Evolutionary conservation across 176 grass and related monocot species (phyloP).

Genomic region (Alopecurus myosuroides): DNA sequence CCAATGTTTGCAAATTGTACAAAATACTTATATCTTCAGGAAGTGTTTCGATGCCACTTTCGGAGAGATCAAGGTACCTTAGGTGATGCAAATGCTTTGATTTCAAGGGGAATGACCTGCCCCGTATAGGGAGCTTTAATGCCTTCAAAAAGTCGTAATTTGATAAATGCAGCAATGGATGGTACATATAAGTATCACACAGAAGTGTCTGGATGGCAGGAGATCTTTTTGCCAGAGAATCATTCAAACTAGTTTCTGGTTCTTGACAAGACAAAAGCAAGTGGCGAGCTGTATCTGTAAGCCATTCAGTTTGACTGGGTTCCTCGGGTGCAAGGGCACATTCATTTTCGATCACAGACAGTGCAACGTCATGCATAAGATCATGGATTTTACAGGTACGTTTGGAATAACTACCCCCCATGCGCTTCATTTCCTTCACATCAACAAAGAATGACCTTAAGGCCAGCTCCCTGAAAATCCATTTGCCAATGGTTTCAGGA

Average conservation of each 20-base stretch:
- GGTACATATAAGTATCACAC: fast-evolving
- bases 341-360: not conserved
- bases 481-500: not conserved
- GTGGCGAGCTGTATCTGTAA: not conserved
- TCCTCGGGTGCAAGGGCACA: not conserved
- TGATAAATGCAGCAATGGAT: not conserved
- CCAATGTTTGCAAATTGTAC: not conserved
- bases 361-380: not conserved
- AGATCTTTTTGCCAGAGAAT: not conserved
- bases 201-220: not conserved
- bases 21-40: slow-evolving; percentile 13
- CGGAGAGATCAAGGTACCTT: not conserved
- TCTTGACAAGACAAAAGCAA: not conserved
- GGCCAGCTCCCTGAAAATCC: not conserved
- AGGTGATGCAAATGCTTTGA: slow-evolving; percentile 1
- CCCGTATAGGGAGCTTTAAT: fast-evolving
- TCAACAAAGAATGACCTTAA: not conserved
- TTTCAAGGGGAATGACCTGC: not conserved
- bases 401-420: too few relatives aligned
- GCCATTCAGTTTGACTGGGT: not conserved
- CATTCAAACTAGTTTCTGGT: not conserved
- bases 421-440: too few relatives aligned
- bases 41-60: not conserved
- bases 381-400: not conserved
- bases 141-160: not conserved